phyloP scores from a whole-genome alignment of 345 rosid genomes.

The Citropsis articulata region DNA sequence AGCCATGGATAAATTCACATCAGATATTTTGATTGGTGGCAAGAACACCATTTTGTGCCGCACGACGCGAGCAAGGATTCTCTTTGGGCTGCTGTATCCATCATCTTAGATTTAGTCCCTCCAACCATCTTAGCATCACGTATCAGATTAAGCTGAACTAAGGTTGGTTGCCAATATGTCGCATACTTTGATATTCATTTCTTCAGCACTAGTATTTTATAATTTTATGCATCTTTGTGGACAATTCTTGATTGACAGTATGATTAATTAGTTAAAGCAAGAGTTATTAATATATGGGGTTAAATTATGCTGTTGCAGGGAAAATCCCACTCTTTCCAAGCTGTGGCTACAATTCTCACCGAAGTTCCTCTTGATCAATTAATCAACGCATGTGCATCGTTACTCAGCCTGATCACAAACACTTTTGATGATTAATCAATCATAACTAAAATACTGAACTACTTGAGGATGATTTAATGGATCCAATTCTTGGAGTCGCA shows the following conservation, averaged over 20 bases:
- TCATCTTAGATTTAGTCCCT: constrained; percentile 88
- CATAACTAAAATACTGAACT: not conserved
- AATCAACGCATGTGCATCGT: too few species aligned
- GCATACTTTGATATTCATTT: not conserved
- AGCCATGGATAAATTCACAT: constrained; percentile 96
- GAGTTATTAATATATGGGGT: not conserved
- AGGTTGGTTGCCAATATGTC: constrained; percentile 37
- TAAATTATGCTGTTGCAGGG: constrained; percentile 61
- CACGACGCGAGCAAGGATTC: constrained; percentile 96
- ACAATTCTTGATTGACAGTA: not conserved
- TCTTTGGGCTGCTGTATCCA: constrained; percentile 84
- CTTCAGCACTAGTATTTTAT: not conserved
- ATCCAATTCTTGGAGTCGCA: not conserved
- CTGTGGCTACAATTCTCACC: constrained; percentile 92
- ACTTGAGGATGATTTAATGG: not conserved
- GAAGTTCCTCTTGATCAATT: constrained; percentile 68
- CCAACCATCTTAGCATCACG: constrained; percentile 93
- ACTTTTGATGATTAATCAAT: not conserved
- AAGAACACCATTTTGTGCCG: constrained; percentile 69
- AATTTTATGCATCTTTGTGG: not conserved
- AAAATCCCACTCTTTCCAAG: constrained; percentile 92
- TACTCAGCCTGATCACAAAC: not conserved
- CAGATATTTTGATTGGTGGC: constrained; percentile 98
- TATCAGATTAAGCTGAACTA: constrained; percentile 71
- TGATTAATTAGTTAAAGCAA: not conserved